These are phyloP conservation scores for Prasinococcaceae sp. DNA, from an alignment of 139 green algal genomes.

Conservation along the genomic window DNA sequence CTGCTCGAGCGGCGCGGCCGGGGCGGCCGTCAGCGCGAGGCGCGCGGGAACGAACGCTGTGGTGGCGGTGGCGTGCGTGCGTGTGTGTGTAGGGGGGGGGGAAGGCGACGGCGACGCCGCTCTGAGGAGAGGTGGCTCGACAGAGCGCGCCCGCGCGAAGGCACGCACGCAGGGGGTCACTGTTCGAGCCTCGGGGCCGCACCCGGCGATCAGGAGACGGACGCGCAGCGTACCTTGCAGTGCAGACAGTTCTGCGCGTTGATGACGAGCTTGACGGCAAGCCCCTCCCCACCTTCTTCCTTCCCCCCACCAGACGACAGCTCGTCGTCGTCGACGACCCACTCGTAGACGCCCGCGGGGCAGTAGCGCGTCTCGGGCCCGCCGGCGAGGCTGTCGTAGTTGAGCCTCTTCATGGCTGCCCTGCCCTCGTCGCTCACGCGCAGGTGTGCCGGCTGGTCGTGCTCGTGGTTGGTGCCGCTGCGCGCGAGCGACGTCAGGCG, in stretches of 20 bases:
- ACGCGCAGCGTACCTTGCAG: slow-evolving; percentile 59
- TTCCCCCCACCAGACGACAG: not conserved
- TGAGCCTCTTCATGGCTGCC: slow-evolving; percentile 37
- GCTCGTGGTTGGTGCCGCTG: slow-evolving; percentile 84
- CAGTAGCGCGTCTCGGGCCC: slow-evolving; percentile 65
- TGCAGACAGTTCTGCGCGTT: slow-evolving; percentile 96
- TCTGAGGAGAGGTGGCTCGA: no score
- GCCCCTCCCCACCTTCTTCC: not conserved
- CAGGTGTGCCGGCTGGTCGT: slow-evolving; percentile 80
- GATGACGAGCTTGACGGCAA: slow-evolving; percentile 45
- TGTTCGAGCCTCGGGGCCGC: no score
- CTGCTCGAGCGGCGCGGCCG: no score
- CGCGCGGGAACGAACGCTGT: no score
- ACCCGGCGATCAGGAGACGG: no score
- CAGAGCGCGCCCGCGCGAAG: no score
- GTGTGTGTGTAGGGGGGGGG: no score
- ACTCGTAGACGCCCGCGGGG: slow-evolving; percentile 77
- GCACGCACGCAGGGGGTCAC: no score
- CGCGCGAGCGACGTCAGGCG: slow-evolving; percentile 51
- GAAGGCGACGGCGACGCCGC: no score
- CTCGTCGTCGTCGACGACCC: slow-evolving; percentile 27
- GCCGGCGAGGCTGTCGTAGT: slow-evolving; percentile 52
- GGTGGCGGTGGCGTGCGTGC: no score
- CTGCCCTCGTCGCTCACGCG: slow-evolving; percentile 43
- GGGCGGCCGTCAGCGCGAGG: no score